phyloP scores from a whole-genome alignment of 2,329 filamentous ascomycete genomes.

The Stagonosporopsis vannaccii region DNA sequence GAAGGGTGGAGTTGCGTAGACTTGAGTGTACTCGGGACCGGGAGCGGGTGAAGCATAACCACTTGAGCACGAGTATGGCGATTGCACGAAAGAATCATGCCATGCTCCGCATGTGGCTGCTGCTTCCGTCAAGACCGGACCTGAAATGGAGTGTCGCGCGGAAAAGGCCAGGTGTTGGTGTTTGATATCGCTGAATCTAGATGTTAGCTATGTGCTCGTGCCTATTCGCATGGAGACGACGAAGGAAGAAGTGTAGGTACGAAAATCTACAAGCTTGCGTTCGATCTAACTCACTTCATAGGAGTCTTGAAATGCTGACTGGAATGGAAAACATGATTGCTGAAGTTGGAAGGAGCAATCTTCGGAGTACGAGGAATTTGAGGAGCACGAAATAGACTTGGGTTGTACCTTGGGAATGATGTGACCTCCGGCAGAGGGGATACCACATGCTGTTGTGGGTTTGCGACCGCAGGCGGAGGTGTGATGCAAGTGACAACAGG shows the following conservation, averaged over 20 bases:
- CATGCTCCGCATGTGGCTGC: constrained; percentile 30
- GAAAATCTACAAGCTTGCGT: constrained; percentile 3
- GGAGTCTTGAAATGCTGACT: constrained; percentile 35
- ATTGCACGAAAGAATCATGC: constrained; percentile 39
- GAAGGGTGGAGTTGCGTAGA: constrained; percentile 40
- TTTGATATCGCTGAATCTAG: constrained; percentile 29
- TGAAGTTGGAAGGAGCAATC: constrained; percentile 27
- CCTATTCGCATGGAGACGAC: constrained; percentile 11
- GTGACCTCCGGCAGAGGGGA: constrained; percentile 37
- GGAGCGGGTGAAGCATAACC: constrained; percentile 44
- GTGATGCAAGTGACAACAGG: constrained; percentile 24
- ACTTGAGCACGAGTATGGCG: constrained; percentile 45
- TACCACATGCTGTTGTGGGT: constrained; percentile 26
- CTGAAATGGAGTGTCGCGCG: constrained; percentile 21
- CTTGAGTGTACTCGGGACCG: constrained; percentile 31
- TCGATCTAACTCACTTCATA: constrained; percentile 48
- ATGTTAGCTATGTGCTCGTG: not conserved
- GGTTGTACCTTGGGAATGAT: constrained; percentile 47
- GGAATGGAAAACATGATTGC: constrained; percentile 41
- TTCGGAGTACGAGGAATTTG: constrained; percentile 42
- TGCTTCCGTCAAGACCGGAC: constrained; percentile 29
- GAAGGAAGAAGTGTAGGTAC: not conserved
- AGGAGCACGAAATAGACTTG: constrained; percentile 49
- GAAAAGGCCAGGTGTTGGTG: constrained; percentile 16
- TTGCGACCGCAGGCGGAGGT: constrained; percentile 24